Base-by-base conservation (phyloP, 2,329 filamentous ascomycete genomes). In the Paraphaeosphaeria minitans region DNA sequence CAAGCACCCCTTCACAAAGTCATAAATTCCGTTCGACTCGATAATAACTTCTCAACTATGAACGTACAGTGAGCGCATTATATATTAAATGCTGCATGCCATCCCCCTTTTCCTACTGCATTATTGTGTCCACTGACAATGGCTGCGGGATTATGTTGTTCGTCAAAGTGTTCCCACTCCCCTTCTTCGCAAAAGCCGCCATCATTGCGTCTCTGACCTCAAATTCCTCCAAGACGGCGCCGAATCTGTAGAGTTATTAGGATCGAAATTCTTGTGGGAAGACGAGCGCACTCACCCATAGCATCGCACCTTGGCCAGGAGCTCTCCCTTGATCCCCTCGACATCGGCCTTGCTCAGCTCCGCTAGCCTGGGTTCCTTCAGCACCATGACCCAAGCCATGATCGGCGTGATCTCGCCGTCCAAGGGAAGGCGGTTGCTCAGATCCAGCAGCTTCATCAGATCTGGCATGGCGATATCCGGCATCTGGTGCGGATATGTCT, bases 361-460 rank as follows among this genome's bases (percentile, higher is more conserved):
- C 5, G 74, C 73, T 63, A 93, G 87, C 61, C 89, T 83, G 47
- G 64, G 62, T 19, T 77, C 66, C 60, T 83, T 84, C 62, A 92
- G 81, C 51, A 98, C 84, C 78, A 91, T 90, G 51, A 92, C 90
- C 87, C 95, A 94, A 0, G 93, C 93, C 92, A 96, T 96, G 65
- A 97, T 91, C 0, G 95, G 95, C 19, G 94, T 98, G 69, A 98
- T 91, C 78, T 96, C 92, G 53, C 92, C 92, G 61, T 95, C 91
- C 55, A 95, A 86, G 67, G 95, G 89, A 27, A 97, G 83, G 67
- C 89, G 87, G 67, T 88, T 86, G 79, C 92, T 97, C 56, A 97
- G 83, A 72, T 96, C 90, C 60, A 97, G 84, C 55, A 98, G 82
- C 55, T 90, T 96, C 53, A 88, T 81, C 51, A 99, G 83, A 70